Conservation (phyloP, 75 land plant species). For the Azolla pinnata region DNA sequence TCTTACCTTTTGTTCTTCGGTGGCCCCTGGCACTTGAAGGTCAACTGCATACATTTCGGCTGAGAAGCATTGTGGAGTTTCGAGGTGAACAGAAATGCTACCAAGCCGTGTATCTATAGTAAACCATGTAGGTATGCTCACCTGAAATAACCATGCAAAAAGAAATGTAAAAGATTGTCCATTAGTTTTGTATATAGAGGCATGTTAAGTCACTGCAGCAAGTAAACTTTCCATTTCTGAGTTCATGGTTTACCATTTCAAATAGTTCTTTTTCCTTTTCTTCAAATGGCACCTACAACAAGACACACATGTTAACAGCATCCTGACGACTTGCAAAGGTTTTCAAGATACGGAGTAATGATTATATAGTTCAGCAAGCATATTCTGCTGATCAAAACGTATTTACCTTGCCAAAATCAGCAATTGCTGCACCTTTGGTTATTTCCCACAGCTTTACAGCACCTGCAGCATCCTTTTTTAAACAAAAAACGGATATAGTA, state of each 20-base stretch:
- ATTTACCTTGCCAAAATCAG: constrained; percentile 82
- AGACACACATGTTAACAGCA: too few species aligned
- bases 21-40: constrained; percentile 61
- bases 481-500: neutral
- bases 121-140: constrained; percentile 95
- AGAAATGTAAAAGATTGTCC: too few species aligned
- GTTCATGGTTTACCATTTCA: constrained; percentile 59
- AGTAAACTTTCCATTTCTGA: neutral
- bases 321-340: too few species aligned
- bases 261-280: constrained; percentile 85
- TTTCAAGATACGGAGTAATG: too few species aligned
- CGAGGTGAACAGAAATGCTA: constrained; percentile 79
- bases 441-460: constrained; percentile 87
- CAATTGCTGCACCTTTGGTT: constrained; percentile 58
- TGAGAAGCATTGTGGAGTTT: constrained; percentile 93
- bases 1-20: constrained; percentile 84
- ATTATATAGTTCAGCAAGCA: too few species aligned
- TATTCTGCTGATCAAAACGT: neutral
- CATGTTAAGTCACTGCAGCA: constrained; percentile 1
- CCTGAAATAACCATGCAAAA: too few species aligned
- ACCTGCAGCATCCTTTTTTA: constrained; percentile 60
- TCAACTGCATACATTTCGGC: constrained; percentile 98
- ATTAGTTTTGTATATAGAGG: too few species aligned
- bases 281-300: constrained; percentile 69
- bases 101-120: constrained; percentile 85